Conservation (phyloP, 805 yeast species). For the Pichia sporocuriosa region DNA sequence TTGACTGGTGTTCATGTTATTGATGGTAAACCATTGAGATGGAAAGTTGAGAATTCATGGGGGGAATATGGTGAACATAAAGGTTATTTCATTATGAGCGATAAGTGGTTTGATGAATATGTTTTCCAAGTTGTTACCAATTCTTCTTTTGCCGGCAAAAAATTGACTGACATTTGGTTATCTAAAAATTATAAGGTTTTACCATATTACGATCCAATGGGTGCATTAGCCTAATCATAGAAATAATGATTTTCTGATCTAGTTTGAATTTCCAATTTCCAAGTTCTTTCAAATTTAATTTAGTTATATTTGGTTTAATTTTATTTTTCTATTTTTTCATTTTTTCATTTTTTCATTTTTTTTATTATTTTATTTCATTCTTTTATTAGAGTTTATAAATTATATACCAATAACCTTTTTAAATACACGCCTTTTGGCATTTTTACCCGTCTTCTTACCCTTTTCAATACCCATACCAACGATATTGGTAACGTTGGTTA, state of each 20-base stretch:
- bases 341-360: not conserved
- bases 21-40: constrained; percentile 55
- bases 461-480: constrained; percentile 6
- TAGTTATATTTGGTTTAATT: no score
- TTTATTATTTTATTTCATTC: not conserved
- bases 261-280: not conserved
- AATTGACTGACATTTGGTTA: constrained; percentile 39
- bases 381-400: no score
- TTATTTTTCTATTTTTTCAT: not conserved
- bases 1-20: constrained; percentile 70
- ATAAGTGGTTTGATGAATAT: constrained; percentile 68
- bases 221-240: constrained; percentile 60
- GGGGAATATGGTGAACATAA: constrained; percentile 64
- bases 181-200: constrained; percentile 41
- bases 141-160: constrained; percentile 30
- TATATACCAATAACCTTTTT: constrained; percentile 12
- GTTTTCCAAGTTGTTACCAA: constrained; percentile 59
- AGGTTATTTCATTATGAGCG: constrained; percentile 68
- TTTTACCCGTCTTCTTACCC: constrained; percentile 4
- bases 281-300: not conserved
- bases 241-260: no score
- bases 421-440: constrained; percentile 3
- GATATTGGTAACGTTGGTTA: not conserved
- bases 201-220: constrained; percentile 78
- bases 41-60: constrained; percentile 80